Evolutionary conservation across 2,329 filamentous ascomycete genomes (phyloP), one percentile per base, ranked within the genome.

Genomic region (Alternaria solani): DNA sequence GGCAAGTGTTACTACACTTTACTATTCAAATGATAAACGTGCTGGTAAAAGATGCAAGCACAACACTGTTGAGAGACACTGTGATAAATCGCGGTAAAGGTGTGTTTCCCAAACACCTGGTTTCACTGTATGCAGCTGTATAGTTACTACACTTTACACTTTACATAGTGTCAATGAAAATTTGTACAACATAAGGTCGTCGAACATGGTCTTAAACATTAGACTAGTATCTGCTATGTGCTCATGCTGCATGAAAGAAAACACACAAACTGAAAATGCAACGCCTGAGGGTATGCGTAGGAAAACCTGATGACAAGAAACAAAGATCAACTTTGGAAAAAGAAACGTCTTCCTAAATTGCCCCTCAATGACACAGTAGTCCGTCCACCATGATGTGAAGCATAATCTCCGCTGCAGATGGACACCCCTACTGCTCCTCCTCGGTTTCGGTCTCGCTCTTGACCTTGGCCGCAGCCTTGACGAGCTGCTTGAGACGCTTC

Each of bases 401-500:
- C 30, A 36, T 48, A 18, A 20, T 25, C 23, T 16, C 16, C 7
- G 3, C 1, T 23, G 30, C 2, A n/a, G 20, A 9, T 36, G 7
- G 8, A 36, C 36, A 30, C 34, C 41, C 43, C 5, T 34, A 51
- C 32, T 34, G 38, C 32, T 53, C 49, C 26, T 62, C 26, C 48
- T 56, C 52, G 11, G 18, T 16, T 11, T 55, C 43, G 8, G 18
- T 23, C 18, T 57, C 43, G 12, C 23, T 47, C 51, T 70, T 68
- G 30, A 59, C 38, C 46, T 71, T 71, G 3, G 42, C 44, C 7
- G 68, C 63, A 26, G 67, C 67, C 64, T 81, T 80, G 18, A 94
- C 86, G 64, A 97, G 75, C 74, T 93, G 83, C 64, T 82, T 85
- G 70, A 98, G 79, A 69, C 92, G 87, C 83, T 90, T 91, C 82